Base-by-base conservation (phyloP, 345 rosid genomes). In the Eucalyptus urophylla region DNA sequence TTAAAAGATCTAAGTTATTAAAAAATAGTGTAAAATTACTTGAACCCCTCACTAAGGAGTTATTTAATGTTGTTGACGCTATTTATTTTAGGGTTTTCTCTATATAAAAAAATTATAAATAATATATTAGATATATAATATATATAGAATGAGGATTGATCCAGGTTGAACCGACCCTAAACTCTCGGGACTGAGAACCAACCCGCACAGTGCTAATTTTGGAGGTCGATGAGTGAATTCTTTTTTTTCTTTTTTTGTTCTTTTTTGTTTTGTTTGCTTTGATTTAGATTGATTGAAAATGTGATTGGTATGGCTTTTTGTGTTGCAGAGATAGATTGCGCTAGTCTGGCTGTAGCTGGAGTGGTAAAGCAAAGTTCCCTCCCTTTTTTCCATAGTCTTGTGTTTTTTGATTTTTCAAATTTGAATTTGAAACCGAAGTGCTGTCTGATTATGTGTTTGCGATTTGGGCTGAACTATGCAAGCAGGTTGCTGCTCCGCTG, bases 401-500 rank as follows among this genome's bases (percentile, higher is more conserved):
- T 60, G 67, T 58, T n/a, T 40, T 83, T 87, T 67, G 11, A 15
- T 80, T 33, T 80, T 54, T 47, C 58, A 29, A 29, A 65, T 65
- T 65, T 15, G 33, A 14, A 1, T 65, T 65, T n/a, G 19, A 65
- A 65, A n/a, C 72, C 7, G 72, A 14, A 14, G 72, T 65, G 5
- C n/a, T 40, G 37, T 49, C 37, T 13, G 13, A 31, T 53, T 40
- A 47, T 49, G 21, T 83, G 37, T 13, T 58, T 69, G 29, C 14
- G 47, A 25, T 24, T 50, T 29, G 13, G 62, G 58, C 40, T 80
- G 86, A 53, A 27, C 60, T 88, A 88, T 80, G 65, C 86, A 47
- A 92, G 91, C 86, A 97, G 99, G 89, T 86, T 89, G 97, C 95
- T 91, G 93, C 89, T 81, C 91, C 96, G 88, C 96, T 86, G 88